Percentiles rank a stretch among this genome's conserved stretches.
Conservation (phyloP, 2,329 filamentous ascomycete genomes). For the Apiospora saccharicola region DNA sequence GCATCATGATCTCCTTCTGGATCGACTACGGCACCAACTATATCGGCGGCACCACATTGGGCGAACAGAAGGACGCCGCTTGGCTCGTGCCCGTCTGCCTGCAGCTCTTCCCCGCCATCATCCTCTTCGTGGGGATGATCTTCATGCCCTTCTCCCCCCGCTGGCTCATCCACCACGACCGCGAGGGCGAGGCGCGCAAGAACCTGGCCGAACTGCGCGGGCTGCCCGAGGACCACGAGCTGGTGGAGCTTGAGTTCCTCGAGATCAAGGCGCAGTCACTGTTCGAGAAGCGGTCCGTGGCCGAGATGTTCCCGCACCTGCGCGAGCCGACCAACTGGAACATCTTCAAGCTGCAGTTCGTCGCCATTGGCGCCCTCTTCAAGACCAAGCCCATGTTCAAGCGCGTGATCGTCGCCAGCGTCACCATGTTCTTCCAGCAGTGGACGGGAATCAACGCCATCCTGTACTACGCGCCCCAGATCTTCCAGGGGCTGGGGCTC, state of each 20-base stretch:
- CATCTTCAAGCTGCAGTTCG: constrained; percentile 72
- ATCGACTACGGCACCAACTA: constrained; percentile 71
- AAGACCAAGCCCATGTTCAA: constrained; percentile 71
- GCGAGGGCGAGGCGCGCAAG: constrained; percentile 71
- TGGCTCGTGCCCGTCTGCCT: constrained; percentile 79
- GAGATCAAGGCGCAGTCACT: constrained; percentile 82
- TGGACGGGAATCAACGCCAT: constrained; percentile 63
- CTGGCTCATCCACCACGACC: constrained; percentile 71
- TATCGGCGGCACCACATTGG: constrained; percentile 60
- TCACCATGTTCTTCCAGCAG: constrained; percentile 69
- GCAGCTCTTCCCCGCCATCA: constrained; percentile 71
- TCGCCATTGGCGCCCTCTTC: constrained; percentile 71
- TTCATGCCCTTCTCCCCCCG: constrained; percentile 84
- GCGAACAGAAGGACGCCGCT: constrained; percentile 67
- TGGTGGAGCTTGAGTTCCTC: constrained; percentile 79
- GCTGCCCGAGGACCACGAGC: constrained; percentile 67
- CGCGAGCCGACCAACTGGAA: constrained; percentile 67
- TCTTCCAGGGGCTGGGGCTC: constrained; percentile 73
- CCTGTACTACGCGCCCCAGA: constrained; percentile 74
- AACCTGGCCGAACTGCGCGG: constrained; percentile 71
- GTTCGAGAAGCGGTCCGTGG: constrained; percentile 77
- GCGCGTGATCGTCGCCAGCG: constrained; percentile 68
- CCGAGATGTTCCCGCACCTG: constrained; percentile 72
- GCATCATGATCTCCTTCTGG: constrained; percentile 72
- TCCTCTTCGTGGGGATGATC: constrained; percentile 74